Evolutionary conservation across 352 stramenopile species (phyloP), one percentile per base, ranked within the genome.

Genomic region (Aphanomyces astaci): DNA sequence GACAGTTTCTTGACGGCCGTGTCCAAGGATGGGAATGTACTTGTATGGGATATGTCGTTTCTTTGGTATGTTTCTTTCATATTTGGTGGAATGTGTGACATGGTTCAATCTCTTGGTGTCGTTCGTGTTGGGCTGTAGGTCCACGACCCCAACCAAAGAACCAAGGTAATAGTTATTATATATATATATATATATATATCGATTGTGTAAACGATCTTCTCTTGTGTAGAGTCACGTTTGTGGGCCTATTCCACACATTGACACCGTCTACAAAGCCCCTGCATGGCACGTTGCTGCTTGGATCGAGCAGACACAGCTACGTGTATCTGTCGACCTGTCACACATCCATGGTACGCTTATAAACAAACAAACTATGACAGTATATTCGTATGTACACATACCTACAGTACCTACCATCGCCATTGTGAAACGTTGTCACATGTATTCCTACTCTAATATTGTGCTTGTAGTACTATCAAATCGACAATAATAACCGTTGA

Each of bases 21-120:
- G 7, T 79, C 75, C 22, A 85, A 79, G 32, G 84, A 91, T 39
- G 84, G 84, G n/a, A 81, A 76, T 0, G 73, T 86, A 9, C 90
- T 82, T 68, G 84, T 91, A 46, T 86, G 89, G 43, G 81, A 92
- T 28, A 70, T 88, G 27, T 71, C 76, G 0, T 76, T 76, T 13
- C 49, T 91, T 25, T 30, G 28, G 43, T 69, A 40, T 19, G 9
- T 60, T 4, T 51, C 82, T 76, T 15, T 70, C 76, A 19, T 81
- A 36, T 39, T 72, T 83, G 1, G 65, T 76, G 0, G 32, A 52
- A 27, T 25, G 31, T 36, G 57, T 5, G n/a, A 66, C 22, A 53
- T n/a, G 9, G 13, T 54, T 39, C 31, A 54, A 66, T 36, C 32
- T 3, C 9, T 45, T 3, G 17, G 9, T 36, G 63, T 11, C 74